Evolutionary conservation across 495 filamentous ascomycete genomes (phyloP).

Genomic region (Penicillium chermesinum): DNA sequence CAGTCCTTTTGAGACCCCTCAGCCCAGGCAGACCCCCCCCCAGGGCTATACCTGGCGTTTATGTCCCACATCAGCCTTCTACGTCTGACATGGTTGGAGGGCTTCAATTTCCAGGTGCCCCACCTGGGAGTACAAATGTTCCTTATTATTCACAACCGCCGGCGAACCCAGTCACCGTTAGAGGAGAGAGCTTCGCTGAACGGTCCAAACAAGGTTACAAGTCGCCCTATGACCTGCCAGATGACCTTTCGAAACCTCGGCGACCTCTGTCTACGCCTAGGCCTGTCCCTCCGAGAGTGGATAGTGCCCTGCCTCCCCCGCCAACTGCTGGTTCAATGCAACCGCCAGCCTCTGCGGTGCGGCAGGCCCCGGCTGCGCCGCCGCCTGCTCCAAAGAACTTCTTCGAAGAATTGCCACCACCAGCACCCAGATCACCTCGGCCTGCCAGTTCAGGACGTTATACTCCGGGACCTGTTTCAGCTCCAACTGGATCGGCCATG

Average conservation of each 20-base stretch:
- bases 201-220: constrained; percentile 86
- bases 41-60: constrained; percentile 19
- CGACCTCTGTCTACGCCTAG: constrained; percentile 45
- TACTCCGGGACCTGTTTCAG: constrained; percentile 38
- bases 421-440: constrained; percentile 44
- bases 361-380: constrained; percentile 19
- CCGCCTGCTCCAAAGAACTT: constrained; percentile 51
- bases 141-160: constrained; percentile 39
- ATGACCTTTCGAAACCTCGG: constrained; percentile 71
- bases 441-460: constrained; percentile 47
- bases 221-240: constrained; percentile 91
- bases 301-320: constrained; percentile 37
- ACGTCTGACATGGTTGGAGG: constrained; percentile 35
- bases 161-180: constrained; percentile 31
- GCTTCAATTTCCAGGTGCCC: constrained; percentile 21
- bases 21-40: constrained; percentile 16
- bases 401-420: constrained; percentile 86
- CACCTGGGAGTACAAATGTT: constrained; percentile 28
- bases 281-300: constrained; percentile 21
- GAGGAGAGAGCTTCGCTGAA: constrained; percentile 74
- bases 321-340: constrained; percentile 58
- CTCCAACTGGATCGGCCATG: constrained; percentile 5
- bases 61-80: constrained; percentile 44
- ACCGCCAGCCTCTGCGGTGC: constrained; percentile 22
- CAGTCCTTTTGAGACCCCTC: constrained; percentile 32